Evolutionary conservation across 2,329 filamentous ascomycete genomes (phyloP).

Genomic region (Fusarium burgessii): DNA sequence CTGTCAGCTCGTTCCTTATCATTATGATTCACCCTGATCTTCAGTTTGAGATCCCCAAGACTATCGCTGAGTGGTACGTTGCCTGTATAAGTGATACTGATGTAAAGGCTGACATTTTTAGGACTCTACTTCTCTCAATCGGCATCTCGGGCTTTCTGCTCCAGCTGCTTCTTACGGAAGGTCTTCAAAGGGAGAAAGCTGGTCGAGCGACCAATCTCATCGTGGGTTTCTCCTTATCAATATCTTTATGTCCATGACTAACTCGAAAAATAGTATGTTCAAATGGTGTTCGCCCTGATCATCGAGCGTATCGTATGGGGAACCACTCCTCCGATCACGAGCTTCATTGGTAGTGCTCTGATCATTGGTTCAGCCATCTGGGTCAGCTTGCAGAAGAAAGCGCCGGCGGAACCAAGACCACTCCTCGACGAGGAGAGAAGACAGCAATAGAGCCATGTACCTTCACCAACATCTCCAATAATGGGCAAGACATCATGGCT

Average conservation of each 20-base stretch:
- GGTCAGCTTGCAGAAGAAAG: constrained; percentile 57
- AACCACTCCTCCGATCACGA: constrained; percentile 54
- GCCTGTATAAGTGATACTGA: accelerated
- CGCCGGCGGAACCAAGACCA: constrained; percentile 40
- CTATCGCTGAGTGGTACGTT: constrained; percentile 45
- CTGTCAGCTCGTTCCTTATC: constrained; percentile 71
- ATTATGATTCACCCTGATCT: constrained; percentile 62
- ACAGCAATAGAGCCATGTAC: not conserved
- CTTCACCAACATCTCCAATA: accelerated
- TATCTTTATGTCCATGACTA: accelerated
- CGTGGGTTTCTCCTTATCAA: constrained; percentile 12
- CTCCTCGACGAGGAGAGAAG: constrained; percentile 53
- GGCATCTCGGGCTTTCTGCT: constrained; percentile 80
- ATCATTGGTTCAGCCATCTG: constrained; percentile 58
- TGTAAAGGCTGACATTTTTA: constrained; percentile 46
- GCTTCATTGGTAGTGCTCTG: constrained; percentile 54
- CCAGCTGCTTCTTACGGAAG: constrained; percentile 81
- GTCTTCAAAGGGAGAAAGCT: constrained; percentile 74
- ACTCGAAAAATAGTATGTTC: constrained; percentile 44
- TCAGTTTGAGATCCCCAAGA: constrained; percentile 53
- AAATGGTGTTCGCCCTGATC: constrained; percentile 52
- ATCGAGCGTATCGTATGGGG: constrained; percentile 59
- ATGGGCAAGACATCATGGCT: too few species aligned
- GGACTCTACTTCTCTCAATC: constrained; percentile 70
- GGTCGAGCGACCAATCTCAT: constrained; percentile 50